Evolutionary conservation across 192 early-diverging fungal species (phyloP), one percentile per base, ranked within the genome.

Genomic region (Rhizoclosmatium globosum): DNA sequence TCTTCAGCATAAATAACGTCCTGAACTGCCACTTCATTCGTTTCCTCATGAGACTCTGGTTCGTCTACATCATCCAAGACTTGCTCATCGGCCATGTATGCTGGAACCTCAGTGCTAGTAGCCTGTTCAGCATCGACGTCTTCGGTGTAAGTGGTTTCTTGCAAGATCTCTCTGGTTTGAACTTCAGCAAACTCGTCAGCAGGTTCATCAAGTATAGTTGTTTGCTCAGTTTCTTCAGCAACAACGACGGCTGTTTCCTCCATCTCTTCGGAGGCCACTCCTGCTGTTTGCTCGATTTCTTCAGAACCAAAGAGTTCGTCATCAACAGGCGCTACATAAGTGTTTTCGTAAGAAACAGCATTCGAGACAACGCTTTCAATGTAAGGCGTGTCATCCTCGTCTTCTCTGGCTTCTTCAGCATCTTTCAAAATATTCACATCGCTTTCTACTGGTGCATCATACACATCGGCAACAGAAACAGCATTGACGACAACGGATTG

Each of bases 1-100:
- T 64, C 61, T 64, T 64, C 61, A 64, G 61, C 39, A 38, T 17
- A 21, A 39, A 64, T 57, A n/a, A 57, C 53, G n/a, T 57, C 53
- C n/a, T 57, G 53, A 11, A 57, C n/a, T 11, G n/a, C 53, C 11
- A 57, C 53, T n/a, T 57, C 53, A 17, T 57, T 57, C 11, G 53
- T 64, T 64, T 53, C 50, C 9, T 53, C 50, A 53, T 13, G 50
- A 17, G 17, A 53, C 9, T 53, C 50, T 53, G 50, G 17, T 53
- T 6, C 6, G 1, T 38, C 0, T n/a, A 19, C 61, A 7, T 64
- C 61, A 6, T 64, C 21, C 61, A 21, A 6, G 61, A 7, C 61
- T 19, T 64, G 21, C 9, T n/a, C 39, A 39, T 7, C 61, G 21
- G 21, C 53, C 53, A 17, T n/a, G 53, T 57, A 11, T 0, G 53